A percentile compares a stretch with the other conserved stretches of the same genome.
Conservation (phyloP, 2,329 filamentous ascomycete genomes). For the Monilinia fructigena region DNA sequence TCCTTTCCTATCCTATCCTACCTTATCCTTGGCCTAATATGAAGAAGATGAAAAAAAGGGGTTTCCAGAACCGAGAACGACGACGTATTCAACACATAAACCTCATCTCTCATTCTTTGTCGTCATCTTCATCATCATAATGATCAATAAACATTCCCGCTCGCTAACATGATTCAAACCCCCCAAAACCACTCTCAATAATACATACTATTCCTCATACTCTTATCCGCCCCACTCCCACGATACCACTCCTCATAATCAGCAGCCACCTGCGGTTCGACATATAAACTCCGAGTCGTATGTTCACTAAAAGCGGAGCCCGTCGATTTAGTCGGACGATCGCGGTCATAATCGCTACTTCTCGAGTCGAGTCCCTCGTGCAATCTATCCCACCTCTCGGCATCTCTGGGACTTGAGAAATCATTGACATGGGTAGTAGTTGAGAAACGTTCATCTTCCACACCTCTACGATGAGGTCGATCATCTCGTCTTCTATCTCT, state of each 20-base stretch:
- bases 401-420: conserved; percentile 37
- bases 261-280: conserved; percentile 13
- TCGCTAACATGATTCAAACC: background rate
- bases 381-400: conserved; percentile 37
- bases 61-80: conserved; percentile 11
- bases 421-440: conserved; percentile 28
- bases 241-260: conserved; percentile 26
- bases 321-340: conserved; percentile 12
- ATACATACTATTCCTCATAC: conserved; percentile 20
- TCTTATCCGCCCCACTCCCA: conserved; percentile 10
- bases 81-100: conserved; percentile 9
- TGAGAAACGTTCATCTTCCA: conserved; percentile 31
- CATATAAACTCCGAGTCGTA: conserved; percentile 12
- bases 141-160: background rate
- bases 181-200: background rate
- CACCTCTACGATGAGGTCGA: conserved; percentile 26
- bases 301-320: conserved; percentile 13
- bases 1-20: background rate
- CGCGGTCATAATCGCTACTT: conserved; percentile 21
- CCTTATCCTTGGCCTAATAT: background rate
- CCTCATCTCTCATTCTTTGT: conserved; percentile 6
- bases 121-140: too few species aligned
- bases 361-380: conserved; percentile 24
- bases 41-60: background rate
- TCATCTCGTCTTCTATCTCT: conserved; percentile 31